Evolutionary conservation across 2,329 filamentous ascomycete species (phyloP).

Genomic region (Dothideomycetidae sp.): DNA sequence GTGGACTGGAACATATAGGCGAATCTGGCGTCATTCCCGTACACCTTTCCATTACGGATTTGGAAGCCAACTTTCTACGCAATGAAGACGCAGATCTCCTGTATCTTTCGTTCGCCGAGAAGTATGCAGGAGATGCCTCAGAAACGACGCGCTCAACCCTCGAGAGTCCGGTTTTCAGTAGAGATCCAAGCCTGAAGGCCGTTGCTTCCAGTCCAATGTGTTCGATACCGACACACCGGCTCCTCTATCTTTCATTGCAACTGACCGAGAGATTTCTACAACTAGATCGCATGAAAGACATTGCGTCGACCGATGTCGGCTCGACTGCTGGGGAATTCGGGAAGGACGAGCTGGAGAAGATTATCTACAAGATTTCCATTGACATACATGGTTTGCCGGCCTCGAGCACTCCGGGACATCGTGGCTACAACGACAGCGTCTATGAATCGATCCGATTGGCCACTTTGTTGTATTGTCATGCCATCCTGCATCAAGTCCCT

Average conservation of each 20-base stretch:
- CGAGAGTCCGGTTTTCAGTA: conserved; percentile 3
- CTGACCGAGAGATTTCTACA: conserved; percentile 4
- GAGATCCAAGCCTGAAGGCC: conserved; percentile 1
- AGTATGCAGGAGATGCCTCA: conserved; percentile 3
- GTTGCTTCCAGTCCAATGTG: conserved; percentile 1
- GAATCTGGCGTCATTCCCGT: conserved; percentile 12
- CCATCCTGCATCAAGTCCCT: conserved; percentile 14
- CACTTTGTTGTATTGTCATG: conserved; percentile 18
- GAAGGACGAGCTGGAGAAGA: background rate
- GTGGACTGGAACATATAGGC: conserved; percentile 19
- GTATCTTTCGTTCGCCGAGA: conserved; percentile 4
- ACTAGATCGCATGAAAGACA: background rate
- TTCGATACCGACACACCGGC: background rate
- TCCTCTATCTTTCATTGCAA: background rate
- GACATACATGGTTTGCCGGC: conserved; percentile 1
- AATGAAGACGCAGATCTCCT: background rate
- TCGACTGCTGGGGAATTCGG: background rate
- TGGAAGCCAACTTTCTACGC: conserved; percentile 1
- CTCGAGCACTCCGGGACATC: conserved; percentile 1
- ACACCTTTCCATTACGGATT: conserved; percentile 5
- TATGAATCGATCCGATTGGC: conserved; percentile 20
- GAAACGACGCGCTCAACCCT: conserved; percentile 4
- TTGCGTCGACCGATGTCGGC: conserved; percentile 1
- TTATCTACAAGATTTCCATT: background rate
- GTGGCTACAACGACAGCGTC: background rate